phyloP scores from a whole-genome alignment of 345 rosid genomes.

The Hibiscus trionum region DNA sequence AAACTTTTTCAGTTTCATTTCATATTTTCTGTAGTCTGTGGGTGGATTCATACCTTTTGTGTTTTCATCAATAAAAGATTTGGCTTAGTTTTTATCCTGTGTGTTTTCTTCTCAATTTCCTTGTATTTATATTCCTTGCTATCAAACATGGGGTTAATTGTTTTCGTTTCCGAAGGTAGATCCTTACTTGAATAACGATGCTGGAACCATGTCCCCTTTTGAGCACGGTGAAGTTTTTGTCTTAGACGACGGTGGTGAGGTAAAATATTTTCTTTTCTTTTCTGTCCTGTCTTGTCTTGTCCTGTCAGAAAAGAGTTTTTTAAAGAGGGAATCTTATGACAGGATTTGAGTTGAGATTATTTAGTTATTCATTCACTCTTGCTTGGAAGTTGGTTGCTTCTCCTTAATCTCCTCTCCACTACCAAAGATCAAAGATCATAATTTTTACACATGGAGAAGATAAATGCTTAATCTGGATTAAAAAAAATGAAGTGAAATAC shows the following conservation, averaged over 20 bases:
- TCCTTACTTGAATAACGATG: conserved; percentile 93
- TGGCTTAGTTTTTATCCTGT: no score
- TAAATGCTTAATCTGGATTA: background rate
- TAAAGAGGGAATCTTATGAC: background rate
- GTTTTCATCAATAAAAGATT: no score
- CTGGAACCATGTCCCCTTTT: conserved; percentile 98
- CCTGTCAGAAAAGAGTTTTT: background rate
- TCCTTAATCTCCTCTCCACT: no score
- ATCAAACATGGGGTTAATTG: background rate
- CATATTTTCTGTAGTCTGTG: no score
- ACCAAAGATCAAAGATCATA: no score
- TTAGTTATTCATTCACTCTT: no score
- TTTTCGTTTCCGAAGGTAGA: conserved; percentile 29
- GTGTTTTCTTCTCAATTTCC: no score
- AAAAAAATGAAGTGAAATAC: no score
- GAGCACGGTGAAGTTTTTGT: conserved; percentile 99
- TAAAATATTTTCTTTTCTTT: conserved; percentile 8
- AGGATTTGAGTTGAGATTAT: background rate
- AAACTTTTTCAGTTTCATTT: no score
- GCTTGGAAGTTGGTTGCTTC: no score
- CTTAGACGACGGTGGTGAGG: conserved; percentile 98
- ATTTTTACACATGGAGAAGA: background rate
- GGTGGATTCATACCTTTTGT: no score
- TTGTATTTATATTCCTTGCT: background rate
- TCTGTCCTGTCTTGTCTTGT: background rate